Percentiles rank a stretch among this genome's conserved stretches.
Conservation (phyloP, 2,329 filamentous ascomycete species). For the Coniochaeta ligniaria region DNA sequence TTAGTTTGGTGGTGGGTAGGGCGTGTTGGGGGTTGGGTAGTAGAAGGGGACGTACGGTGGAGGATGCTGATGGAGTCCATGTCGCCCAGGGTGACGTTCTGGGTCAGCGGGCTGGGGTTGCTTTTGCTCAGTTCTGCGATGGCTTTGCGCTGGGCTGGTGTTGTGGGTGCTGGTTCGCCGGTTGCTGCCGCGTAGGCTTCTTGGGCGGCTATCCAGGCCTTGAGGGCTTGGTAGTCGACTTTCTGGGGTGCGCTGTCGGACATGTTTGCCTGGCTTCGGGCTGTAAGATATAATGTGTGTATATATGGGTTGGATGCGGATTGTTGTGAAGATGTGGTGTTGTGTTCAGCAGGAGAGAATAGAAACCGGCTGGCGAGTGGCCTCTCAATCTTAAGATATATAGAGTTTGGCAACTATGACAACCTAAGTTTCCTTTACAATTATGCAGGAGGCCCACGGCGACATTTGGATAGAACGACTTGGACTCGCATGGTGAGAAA, state of each 20-base stretch:
- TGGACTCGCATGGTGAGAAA: neutral
- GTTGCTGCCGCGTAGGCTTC: constrained; percentile 24
- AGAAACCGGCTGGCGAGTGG: neutral
- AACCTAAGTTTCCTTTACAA: neutral
- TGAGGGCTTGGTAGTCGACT: constrained; percentile 26
- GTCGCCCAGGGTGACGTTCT: constrained; percentile 10
- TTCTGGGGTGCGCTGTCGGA: constrained; percentile 10
- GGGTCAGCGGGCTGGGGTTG: neutral
- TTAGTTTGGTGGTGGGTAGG: neutral
- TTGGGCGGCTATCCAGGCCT: constrained; percentile 31
- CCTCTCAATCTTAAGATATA: neutral
- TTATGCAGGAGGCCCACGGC: neutral
- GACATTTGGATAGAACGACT: no score
- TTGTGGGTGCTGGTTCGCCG: constrained; percentile 26
- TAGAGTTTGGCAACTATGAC: neutral
- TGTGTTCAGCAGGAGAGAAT: neutral
- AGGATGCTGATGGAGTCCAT: constrained; percentile 32
- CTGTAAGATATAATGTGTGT: no score
- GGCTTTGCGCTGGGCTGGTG: constrained; percentile 28
- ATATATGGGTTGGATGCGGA: neutral
- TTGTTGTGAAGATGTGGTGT: neutral
- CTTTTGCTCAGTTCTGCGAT: constrained; percentile 17
- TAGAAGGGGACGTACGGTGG: constrained; percentile 19
- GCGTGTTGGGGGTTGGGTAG: neutral
- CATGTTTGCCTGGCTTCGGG: neutral